Conservation (phyloP, 1,139 yeast species). For the Yamadazyma membranifaciens region DNA sequence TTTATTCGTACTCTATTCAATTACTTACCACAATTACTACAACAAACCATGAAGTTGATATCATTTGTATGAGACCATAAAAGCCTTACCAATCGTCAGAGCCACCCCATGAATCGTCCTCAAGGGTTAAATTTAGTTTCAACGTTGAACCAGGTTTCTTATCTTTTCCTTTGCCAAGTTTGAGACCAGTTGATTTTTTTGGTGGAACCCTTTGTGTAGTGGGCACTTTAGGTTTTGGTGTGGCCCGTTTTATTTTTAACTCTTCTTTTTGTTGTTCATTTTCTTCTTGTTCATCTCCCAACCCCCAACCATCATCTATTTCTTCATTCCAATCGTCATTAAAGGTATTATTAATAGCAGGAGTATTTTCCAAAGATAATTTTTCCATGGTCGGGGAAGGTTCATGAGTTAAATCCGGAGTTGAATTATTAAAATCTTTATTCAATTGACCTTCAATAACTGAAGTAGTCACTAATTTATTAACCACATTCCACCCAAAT, state of each 20-base stretch:
- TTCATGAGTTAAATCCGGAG: conserved; percentile 34
- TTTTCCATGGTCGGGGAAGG: conserved; percentile 12
- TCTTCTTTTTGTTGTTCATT: conserved; percentile 4
- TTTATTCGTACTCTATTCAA: no score
- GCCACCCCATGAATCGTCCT: conserved; percentile 59
- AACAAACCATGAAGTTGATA: no score
- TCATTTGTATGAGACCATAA: not conserved
- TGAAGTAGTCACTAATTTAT: conserved; percentile 33
- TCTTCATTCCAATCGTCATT: conserved; percentile 11
- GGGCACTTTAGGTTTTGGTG: not conserved
- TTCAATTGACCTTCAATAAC: conserved; percentile 36
- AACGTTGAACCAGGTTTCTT: conserved; percentile 27
- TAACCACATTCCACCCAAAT: conserved; percentile 41
- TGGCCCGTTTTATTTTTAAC: conserved; percentile 8
- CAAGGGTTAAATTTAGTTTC: conserved; percentile 41
- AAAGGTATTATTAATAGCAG: no score
- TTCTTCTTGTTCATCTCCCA: conserved; percentile 17
- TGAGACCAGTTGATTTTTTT: conserved; percentile 17
- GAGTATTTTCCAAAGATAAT: conserved; percentile 6
- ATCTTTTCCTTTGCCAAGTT: conserved; percentile 24
- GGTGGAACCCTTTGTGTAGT: conserved; percentile 10
- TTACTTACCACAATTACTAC: no score
- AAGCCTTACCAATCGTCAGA: conserved; percentile 25
- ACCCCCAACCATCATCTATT: conserved; percentile 34
- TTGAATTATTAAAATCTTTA: conserved; percentile 37